Conservation (phyloP, 1,284 basidiomycete genomes). For the Heterobasidion irregulare region DNA sequence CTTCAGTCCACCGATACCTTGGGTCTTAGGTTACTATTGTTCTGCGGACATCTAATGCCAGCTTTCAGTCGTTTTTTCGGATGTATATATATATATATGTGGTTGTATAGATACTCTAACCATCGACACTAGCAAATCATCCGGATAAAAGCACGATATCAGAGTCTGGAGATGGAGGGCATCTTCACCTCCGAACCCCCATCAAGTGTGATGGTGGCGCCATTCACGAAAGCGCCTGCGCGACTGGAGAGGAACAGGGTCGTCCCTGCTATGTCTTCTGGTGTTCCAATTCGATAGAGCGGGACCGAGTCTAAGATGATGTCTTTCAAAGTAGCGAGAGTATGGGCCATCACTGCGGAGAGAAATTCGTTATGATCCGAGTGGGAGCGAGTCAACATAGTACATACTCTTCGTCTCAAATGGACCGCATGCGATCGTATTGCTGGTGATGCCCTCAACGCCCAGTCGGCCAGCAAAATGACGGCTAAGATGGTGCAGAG, state of each 20-base stretch:
- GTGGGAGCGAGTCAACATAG: not conserved
- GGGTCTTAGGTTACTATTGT: not conserved
- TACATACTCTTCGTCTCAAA: conserved; percentile 42
- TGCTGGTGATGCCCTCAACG: conserved; percentile 53
- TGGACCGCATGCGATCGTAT: conserved; percentile 59
- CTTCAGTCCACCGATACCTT: not conserved
- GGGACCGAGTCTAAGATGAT: conserved; percentile 39
- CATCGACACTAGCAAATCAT: not conserved
- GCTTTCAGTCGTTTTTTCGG: too few species aligned
- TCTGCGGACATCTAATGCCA: not conserved
- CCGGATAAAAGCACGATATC: not conserved
- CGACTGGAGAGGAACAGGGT: conserved; percentile 52
- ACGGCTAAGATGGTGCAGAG: conserved; percentile 52
- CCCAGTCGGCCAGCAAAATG: conserved; percentile 56
- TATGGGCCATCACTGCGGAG: conserved; percentile 50
- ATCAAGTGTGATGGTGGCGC: conserved; percentile 53
- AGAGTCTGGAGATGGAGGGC: conserved; percentile 4
- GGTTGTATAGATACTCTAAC: too few species aligned
- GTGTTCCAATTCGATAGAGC: conserved; percentile 46
- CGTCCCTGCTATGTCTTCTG: conserved; percentile 57
- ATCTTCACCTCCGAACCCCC: conserved; percentile 23
- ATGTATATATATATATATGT: too few species aligned
- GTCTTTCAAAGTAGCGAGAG: conserved; percentile 40
- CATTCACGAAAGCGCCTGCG: conserved; percentile 57
- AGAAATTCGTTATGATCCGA: not conserved